phyloP scores from a whole-genome alignment of 169 alveolate species.

The Toxoplasma gondii region DNA sequence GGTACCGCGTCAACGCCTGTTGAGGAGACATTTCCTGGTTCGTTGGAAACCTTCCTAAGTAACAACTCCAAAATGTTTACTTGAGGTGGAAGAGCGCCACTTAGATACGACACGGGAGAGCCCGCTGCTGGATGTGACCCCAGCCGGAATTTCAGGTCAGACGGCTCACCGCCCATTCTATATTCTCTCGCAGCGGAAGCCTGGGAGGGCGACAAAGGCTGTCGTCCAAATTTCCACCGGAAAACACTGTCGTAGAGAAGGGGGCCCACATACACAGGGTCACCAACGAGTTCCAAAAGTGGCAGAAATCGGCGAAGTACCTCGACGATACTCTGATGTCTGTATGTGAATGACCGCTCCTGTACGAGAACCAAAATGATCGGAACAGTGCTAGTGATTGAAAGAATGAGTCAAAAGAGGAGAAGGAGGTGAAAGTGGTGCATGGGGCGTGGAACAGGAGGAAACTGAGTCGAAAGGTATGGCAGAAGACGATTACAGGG shows the following conservation, averaged over 20 bases:
- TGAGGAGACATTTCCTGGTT: neutral
- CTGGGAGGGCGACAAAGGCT: slow-evolving; percentile 30
- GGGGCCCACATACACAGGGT: slow-evolving; percentile 12
- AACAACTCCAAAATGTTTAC: neutral
- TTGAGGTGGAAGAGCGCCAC: slow-evolving; percentile 41
- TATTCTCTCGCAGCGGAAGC: neutral
- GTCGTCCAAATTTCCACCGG: neutral
- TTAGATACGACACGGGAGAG: neutral
- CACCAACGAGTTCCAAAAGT: neutral
- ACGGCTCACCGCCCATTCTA: slow-evolving; percentile 18
- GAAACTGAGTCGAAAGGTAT: neutral
- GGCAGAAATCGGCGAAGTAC: slow-evolving; percentile 35
- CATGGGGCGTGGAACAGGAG: neutral
- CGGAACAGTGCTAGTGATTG: neutral
- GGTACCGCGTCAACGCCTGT: neutral
- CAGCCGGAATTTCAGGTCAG: neutral
- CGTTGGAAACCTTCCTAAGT: neutral
- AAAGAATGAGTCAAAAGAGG: neutral
- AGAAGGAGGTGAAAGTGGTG: neutral
- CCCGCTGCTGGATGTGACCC: neutral
- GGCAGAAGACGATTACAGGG: too few relatives aligned
- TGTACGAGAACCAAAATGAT: neutral
- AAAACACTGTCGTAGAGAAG: neutral
- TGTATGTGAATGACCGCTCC: slow-evolving; percentile 9
- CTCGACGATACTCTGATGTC: slow-evolving; percentile 28